Base-by-base conservation (phyloP, 2,329 filamentous ascomycete genomes). In the Penicillium psychrosexuale region DNA sequence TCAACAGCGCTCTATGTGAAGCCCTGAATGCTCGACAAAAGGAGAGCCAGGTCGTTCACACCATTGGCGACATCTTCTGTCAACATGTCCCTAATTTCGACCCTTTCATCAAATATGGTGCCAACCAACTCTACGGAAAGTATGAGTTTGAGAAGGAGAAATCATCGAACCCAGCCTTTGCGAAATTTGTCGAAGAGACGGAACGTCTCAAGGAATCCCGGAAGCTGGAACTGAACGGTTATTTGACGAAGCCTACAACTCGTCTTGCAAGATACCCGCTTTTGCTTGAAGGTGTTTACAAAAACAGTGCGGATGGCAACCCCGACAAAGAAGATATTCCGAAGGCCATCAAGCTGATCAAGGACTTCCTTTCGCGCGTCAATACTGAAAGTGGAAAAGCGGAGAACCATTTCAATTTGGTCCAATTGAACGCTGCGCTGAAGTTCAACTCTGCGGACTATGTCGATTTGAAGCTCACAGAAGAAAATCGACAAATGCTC, bases 61-160 rank as follows among this genome's bases (percentile, higher is more conserved):
- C 90, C 59, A 83, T 99, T 57, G 94, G 93, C 59, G 94, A 99
- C 71, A 91, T 99, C 56, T 97, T 99, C 76, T 74, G 96, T 49
- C 89, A 96, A 70, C 96, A 87, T 68, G 92, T 93, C 12, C 91
- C 92, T 9, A 88, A 90, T 62, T 99, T 99, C 69, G 89, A 92
- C 64, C 94, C 94, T 0, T 99, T 99, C 70, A 97, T 99, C 69
- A 86, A 89, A 68, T 99, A 99, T 69, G 94, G 94, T 68, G 90
- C 93, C 38, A 96, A 92, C 70, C 94, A 99, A 73, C 79, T 99
- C 44, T 95, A 96, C 72, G 94, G 90, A 64, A 97, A 99, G 73
- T 97, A 93, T 68, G 94, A 97, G 70, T 99, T 97, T 70, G 94
- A 99, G 75, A 94, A 94, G 67, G 94, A 99, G 76, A 90, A 94